Conservation (phyloP, 2,329 filamentous ascomycete genomes). For the Ascosphaera acerosa region DNA sequence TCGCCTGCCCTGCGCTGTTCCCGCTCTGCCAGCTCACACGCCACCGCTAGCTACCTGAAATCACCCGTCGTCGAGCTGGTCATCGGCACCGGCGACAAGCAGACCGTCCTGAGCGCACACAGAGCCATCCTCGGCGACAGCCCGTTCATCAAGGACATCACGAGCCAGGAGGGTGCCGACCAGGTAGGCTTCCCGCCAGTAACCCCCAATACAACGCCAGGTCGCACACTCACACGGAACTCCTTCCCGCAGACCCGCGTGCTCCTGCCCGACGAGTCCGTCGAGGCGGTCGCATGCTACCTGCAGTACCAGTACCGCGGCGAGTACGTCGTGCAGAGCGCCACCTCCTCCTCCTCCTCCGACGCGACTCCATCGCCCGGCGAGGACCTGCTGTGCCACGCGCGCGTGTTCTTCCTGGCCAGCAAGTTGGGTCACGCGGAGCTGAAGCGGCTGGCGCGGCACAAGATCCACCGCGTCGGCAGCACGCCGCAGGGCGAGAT, state of each 20-base stretch:
- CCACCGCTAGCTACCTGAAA: constrained; percentile 27
- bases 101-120: constrained; percentile 49
- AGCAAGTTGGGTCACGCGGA: constrained; percentile 44
- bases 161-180: not conserved
- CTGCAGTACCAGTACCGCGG: constrained; percentile 64
- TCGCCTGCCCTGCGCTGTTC: not conserved
- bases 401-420: constrained; percentile 68
- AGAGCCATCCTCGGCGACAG: constrained; percentile 50
- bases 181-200: no score
- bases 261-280: constrained; percentile 38
- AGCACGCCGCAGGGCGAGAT: constrained; percentile 77
- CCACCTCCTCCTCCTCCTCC: constrained; percentile 32
- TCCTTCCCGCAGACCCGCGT: constrained; percentile 37
- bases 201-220: no score
- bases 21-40: not conserved
- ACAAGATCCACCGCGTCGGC: constrained; percentile 80
- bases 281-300: constrained; percentile 53
- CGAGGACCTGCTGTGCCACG: constrained; percentile 64
- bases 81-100: constrained; percentile 34
- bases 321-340: constrained; percentile 49
- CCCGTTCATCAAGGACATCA: constrained; percentile 40
- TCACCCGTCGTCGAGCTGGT: constrained; percentile 44
- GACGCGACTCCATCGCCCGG: constrained; percentile 32
- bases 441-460: constrained; percentile 53
- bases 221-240: no score